A percentile compares a stretch with the other conserved stretches of the same genome.
Evolutionary conservation across 2,329 filamentous ascomycete species (phyloP).

Genomic region (Fusarium sterilihyphosum): DNA sequence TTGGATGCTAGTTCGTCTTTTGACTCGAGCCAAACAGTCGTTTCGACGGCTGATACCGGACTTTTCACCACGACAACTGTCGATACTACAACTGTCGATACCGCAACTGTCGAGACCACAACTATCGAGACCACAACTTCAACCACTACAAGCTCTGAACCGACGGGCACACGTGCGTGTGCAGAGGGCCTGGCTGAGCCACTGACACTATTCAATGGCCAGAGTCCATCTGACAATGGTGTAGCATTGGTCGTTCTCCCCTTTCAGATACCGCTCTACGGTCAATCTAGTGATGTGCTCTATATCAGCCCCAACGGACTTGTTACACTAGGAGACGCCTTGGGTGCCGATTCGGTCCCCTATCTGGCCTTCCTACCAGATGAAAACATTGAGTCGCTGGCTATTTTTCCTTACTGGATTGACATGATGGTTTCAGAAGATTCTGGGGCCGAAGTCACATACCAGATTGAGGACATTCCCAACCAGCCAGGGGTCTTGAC

Average conservation of each 20-base stretch:
- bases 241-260: neutral
- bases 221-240: neutral
- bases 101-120: neutral
- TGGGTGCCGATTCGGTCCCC: neutral
- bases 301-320: neutral
- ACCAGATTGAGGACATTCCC: neutral
- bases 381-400: neutral
- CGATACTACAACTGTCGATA: neutral
- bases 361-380: neutral
- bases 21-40: neutral
- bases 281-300: neutral
- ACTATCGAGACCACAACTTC: neutral
- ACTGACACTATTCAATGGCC: neutral
- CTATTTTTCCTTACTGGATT: neutral
- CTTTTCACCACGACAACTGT: neutral
- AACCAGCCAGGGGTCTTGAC: neutral
- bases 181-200: neutral
- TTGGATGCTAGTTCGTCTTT: neutral
- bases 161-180: neutral
- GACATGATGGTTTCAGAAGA: neutral
- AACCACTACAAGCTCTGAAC: neutral
- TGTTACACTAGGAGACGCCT: neutral
- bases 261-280: neutral
- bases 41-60: neutral
- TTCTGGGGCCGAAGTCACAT: neutral